Base-by-base conservation (phyloP, 2,329 filamentous ascomycete genomes). In the Trichophyton mentagrophytes region DNA sequence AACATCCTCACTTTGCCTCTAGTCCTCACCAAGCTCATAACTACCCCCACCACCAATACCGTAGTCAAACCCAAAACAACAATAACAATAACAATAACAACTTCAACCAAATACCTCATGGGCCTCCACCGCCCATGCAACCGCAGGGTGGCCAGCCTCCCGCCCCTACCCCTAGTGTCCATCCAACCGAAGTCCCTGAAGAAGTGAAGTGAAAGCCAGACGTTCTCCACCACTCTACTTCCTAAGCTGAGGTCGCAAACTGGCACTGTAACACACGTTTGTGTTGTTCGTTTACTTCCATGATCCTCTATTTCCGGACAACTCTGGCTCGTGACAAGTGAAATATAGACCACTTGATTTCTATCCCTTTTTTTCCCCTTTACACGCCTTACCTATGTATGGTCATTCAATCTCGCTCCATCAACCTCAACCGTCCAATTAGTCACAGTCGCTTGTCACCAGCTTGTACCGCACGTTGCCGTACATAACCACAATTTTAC, bases 11-110 rank as follows among this genome's bases (percentile, higher is more conserved):
- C 64, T 86, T 81, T 69, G 81, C 83, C 60, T 82, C 80, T 40
- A 87, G 85, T 67, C 85, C 85, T 58, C 84, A 86, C 64, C 82
- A 86, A 62, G 65, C 69, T 66, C 84, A 86, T 69, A 82, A 86
- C 66, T 86, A 83, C 68, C 79, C 79, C 1, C 79, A 78, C 44
- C 80, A 81, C 64, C 77, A 79, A 59, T 80, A 83, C 68, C 82
- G 82, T 65, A 74, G 72, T 15, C 77, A 77, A 46, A 84, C 79
- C 67, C 81, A 81, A 65, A 80, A 77, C 66, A 80, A 79, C 69
- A 81, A 76, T 25, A 40, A 57, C 30, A 57, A 17, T 17, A 58
- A 58, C 69, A 81, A 76, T 17, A 44, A 76, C 17, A 44, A 59
- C 20, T 46, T 27, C 25, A 59, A 47, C 61, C 80, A 81, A 61